Percentiles rank a stretch among this genome's conserved stretches.
Conservation (phyloP, 352 stramenopile genomes). For the Phytophthora cactorum region DNA sequence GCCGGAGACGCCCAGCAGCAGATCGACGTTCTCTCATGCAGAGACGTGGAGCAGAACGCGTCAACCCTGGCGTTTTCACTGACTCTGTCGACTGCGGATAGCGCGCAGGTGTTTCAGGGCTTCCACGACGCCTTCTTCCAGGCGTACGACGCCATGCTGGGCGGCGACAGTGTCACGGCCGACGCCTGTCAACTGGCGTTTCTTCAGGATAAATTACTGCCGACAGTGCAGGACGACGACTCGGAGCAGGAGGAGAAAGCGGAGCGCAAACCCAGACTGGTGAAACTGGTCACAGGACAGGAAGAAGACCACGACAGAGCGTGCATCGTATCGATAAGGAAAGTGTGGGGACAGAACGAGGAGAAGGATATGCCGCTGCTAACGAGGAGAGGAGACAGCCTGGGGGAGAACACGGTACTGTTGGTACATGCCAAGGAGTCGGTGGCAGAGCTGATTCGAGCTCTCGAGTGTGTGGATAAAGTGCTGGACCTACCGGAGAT, state of each 20-base stretch:
- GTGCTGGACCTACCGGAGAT: constrained; percentile 57
- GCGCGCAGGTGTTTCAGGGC: constrained; percentile 48
- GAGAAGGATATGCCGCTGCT: constrained; percentile 61
- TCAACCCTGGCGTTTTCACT: constrained; percentile 39
- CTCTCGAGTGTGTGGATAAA: constrained; percentile 53
- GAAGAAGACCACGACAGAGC: constrained; percentile 45
- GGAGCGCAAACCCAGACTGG: constrained; percentile 50
- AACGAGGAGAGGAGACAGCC: constrained; percentile 49
- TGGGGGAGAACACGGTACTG: constrained; percentile 53
- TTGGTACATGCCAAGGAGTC: constrained; percentile 56
- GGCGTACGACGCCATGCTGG: constrained; percentile 71
- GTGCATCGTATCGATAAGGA: constrained; percentile 50
- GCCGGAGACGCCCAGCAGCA: constrained; percentile 15
- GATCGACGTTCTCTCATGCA: constrained; percentile 51
- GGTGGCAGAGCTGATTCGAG: constrained; percentile 39
- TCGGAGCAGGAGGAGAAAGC: constrained; percentile 29
- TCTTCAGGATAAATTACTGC: constrained; percentile 65
- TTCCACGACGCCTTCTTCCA: constrained; percentile 72
- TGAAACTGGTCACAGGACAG: constrained; percentile 45
- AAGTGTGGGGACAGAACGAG: constrained; percentile 40
- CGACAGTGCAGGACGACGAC: constrained; percentile 40
- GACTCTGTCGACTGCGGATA: constrained; percentile 46
- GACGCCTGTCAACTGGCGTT: constrained; percentile 75
- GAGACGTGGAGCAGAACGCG: constrained; percentile 37
- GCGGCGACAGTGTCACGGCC: constrained; percentile 54